phyloP scores from a whole-genome alignment of 2,329 filamentous ascomycete genomes.

The Fusarium secorum region DNA sequence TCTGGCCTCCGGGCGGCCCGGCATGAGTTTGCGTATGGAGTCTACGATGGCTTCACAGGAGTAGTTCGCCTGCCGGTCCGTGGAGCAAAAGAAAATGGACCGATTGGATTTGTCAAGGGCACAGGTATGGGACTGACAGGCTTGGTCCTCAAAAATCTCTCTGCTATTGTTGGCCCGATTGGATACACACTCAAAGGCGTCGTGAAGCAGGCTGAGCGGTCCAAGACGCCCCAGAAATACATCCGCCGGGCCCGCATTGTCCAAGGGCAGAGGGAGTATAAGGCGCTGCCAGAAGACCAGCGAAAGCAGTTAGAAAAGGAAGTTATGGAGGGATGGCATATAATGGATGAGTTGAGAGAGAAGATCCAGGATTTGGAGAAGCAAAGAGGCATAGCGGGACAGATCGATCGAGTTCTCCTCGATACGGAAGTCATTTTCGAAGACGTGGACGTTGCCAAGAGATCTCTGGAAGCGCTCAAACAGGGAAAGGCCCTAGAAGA shows the following conservation, averaged over 20 bases:
- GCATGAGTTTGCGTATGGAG: conserved; percentile 67
- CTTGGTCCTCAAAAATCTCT: conserved; percentile 70
- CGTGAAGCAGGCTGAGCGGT: conserved; percentile 65
- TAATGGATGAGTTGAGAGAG: conserved; percentile 45
- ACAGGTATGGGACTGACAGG: conserved; percentile 70
- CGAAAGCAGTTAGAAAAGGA: conserved; percentile 38
- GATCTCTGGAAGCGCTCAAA: conserved; percentile 54
- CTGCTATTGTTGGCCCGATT: conserved; percentile 66
- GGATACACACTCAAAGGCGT: conserved; percentile 72
- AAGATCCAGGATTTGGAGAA: conserved; percentile 42
- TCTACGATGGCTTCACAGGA: conserved; percentile 72
- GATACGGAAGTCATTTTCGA: conserved; percentile 53
- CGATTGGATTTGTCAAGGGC: conserved; percentile 58
- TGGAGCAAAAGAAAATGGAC: conserved; percentile 63
- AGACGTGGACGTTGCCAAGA: conserved; percentile 56
- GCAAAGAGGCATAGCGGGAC: conserved; percentile 51
- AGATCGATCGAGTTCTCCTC: conserved; percentile 42
- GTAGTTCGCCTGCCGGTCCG: conserved; percentile 66
- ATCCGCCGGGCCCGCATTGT: conserved; percentile 66
- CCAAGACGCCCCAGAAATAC: conserved; percentile 60
- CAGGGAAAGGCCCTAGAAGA: conserved; percentile 51
- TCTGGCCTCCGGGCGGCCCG: conserved; percentile 69
- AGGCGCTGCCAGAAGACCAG: conserved; percentile 47
- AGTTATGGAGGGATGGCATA: conserved; percentile 45
- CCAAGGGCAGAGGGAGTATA: conserved; percentile 61